Conservation (phyloP, 2,329 filamentous ascomycete genomes). For the Capronia americana region DNA sequence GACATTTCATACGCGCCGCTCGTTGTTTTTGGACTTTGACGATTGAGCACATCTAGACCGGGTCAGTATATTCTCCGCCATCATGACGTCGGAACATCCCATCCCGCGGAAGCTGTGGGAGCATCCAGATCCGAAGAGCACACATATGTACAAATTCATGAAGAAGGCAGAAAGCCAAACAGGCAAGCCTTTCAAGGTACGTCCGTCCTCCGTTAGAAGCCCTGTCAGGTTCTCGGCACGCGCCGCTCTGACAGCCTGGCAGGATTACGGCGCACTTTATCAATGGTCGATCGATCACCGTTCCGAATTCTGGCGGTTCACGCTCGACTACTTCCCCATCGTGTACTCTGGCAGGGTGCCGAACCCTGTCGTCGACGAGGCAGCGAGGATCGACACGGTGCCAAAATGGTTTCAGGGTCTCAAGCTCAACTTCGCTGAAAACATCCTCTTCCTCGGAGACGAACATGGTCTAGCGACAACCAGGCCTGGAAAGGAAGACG, state of each 20-base stretch:
- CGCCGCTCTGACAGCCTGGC: neutral
- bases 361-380: conserved; percentile 69
- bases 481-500: conserved; percentile 69
- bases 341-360: conserved; percentile 65
- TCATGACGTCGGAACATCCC: conserved; percentile 25
- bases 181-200: conserved; percentile 19
- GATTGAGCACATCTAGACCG: too few species aligned
- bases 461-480: conserved; percentile 50
- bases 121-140: conserved; percentile 66
- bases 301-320: conserved; percentile 68
- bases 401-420: conserved; percentile 80
- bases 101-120: conserved; percentile 61
- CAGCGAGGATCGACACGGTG: conserved; percentile 69
- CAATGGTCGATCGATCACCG: conserved; percentile 69
- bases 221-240: too few species aligned
- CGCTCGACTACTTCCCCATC: conserved; percentile 66
- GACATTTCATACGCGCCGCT: too few species aligned
- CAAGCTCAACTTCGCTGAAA: conserved; percentile 78
- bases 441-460: conserved; percentile 66
- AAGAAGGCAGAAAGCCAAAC: conserved; percentile 20
- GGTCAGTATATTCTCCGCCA: neutral
- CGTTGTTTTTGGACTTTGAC: too few species aligned
- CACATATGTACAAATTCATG: conserved; percentile 69
- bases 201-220: neutral
- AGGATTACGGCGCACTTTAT: conserved; percentile 74